Base-by-base conservation (phyloP, 345 rosid genomes). In the Abelmoschus esculentus region DNA sequence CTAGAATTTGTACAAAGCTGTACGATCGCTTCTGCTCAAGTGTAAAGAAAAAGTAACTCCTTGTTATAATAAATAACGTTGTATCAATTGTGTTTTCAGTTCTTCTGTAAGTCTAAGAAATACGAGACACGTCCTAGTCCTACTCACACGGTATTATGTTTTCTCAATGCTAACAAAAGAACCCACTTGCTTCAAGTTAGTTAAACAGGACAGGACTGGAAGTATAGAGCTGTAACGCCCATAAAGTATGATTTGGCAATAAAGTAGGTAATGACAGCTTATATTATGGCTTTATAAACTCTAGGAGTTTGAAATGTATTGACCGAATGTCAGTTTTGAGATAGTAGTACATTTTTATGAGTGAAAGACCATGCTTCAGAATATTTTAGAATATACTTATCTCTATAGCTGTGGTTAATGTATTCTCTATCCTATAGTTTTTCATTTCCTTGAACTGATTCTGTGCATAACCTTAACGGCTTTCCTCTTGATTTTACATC, bases 401-500 rank as follows among this genome's bases (percentile, higher is more conserved):
- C 14, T 46, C 14, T 46, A 15, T 26, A 46, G 34, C 19, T 3
- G 56, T 64, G 54, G 18, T 5, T 46, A 46, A 12, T 28, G 2
- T 47, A 2, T 46, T 22, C 31, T 56, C 31, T 28, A 56, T 26
- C 61, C 34, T 26, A 26, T 57, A 11, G 67, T 66, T 0, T 57
- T 31, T 47, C 12, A 65, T 19, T 44, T 44, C 6, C 34, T 40
- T 64, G 69, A 47, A 7, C 40, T 66, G 69, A 42, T 57, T 26
- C 4, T 47, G 69, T 28, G 22, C 38, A 28, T 26, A 65, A 65
- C 15, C 18, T 14, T 14, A 26, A 46, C 28, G 38, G 11, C 14
- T 65, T 46, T 1, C 38, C 7, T 65, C 69, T 66, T 66, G 69
- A 66, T 66, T 66, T 42, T 7, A 65, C 40, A 47, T 65, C 69